phyloP scores from a whole-genome alignment of 768 basidiomycete genomes.

The Xerocomellus intermedius region DNA sequence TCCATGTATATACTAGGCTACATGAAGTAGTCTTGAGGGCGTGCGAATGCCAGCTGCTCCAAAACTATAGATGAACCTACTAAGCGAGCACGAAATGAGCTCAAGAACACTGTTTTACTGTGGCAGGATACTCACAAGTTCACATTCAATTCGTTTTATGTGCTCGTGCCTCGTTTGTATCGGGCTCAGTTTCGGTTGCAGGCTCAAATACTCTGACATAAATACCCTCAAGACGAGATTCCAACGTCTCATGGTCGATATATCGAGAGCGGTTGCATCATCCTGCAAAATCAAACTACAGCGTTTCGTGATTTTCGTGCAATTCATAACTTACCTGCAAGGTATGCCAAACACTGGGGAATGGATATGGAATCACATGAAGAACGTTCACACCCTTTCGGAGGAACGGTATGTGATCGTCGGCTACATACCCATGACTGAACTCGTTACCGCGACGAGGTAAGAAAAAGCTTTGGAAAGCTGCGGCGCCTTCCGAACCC shows the following conservation, averaged over 20 bases:
- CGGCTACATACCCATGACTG: conserved; percentile 66
- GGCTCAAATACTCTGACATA: conserved; percentile 83
- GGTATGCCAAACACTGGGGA: conserved; percentile 89
- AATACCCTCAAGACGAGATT: conserved; percentile 85
- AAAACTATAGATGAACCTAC: conserved; percentile 16
- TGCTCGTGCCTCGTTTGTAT: conserved; percentile 21
- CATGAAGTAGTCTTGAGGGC: not conserved
- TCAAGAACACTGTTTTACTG: not conserved
- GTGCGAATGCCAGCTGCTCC: not conserved
- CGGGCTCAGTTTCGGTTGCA: conserved; percentile 49
- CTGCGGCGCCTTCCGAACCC: conserved; percentile 39
- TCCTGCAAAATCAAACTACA: conserved; percentile 52
- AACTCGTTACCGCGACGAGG: conserved; percentile 40
- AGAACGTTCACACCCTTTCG: conserved; percentile 79
- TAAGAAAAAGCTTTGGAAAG: conserved; percentile 67
- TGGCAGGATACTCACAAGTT: conserved; percentile 43
- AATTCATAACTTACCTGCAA: conserved; percentile 49
- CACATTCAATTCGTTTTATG: conserved; percentile 39
- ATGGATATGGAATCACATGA: conserved; percentile 87
- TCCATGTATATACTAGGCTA: conserved; percentile 1
- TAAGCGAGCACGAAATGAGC: conserved; percentile 9
- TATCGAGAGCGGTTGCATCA: conserved; percentile 81
- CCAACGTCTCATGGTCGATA: conserved; percentile 87
- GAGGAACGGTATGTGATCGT: conserved; percentile 94
- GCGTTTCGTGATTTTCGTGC: not conserved